A percentile compares a stretch with the other conserved stretches of the same genome.
Evolutionary conservation across 2,329 filamentous ascomycete species (phyloP).

Genomic region (Fusarium buharicum): DNA sequence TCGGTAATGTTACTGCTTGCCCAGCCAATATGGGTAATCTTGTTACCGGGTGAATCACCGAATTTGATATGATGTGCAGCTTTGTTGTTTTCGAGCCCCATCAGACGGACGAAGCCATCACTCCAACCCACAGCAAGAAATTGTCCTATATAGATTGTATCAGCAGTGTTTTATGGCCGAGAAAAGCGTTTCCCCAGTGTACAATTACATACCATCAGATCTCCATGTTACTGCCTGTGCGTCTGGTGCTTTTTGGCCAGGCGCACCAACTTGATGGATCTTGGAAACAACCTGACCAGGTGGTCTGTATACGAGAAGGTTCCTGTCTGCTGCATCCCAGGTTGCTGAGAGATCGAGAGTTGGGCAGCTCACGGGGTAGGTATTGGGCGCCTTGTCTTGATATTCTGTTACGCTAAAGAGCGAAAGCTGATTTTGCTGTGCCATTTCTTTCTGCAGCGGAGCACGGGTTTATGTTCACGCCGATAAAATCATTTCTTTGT

Average conservation of each 20-base stretch:
- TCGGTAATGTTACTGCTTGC: conserved; percentile 56
- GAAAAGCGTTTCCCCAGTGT: neutral
- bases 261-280: conserved; percentile 57
- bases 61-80: conserved; percentile 76
- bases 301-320: conserved; percentile 80
- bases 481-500: conserved; percentile 6
- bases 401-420: conserved; percentile 68
- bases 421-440: conserved; percentile 51
- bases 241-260: conserved; percentile 54
- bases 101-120: conserved; percentile 79
- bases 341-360: conserved; percentile 85
- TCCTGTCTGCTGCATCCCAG: conserved; percentile 71
- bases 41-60: conserved; percentile 55
- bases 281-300: conserved; percentile 74
- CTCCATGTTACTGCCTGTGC: conserved; percentile 71
- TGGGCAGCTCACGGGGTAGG: conserved; percentile 79
- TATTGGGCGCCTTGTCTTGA: conserved; percentile 63
- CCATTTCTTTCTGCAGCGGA: conserved; percentile 39
- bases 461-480: neutral
- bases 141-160: conserved; percentile 62
- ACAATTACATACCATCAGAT: conserved; percentile 66
- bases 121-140: conserved; percentile 86
- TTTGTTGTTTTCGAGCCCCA: conserved; percentile 84
- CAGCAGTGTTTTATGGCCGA: neutral
- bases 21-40: conserved; percentile 66